These are phyloP conservation scores for Anthracocystis walkeri DNA, from an alignment of 1,284 basidiomycete species.

Conservation along the genomic window DNA sequence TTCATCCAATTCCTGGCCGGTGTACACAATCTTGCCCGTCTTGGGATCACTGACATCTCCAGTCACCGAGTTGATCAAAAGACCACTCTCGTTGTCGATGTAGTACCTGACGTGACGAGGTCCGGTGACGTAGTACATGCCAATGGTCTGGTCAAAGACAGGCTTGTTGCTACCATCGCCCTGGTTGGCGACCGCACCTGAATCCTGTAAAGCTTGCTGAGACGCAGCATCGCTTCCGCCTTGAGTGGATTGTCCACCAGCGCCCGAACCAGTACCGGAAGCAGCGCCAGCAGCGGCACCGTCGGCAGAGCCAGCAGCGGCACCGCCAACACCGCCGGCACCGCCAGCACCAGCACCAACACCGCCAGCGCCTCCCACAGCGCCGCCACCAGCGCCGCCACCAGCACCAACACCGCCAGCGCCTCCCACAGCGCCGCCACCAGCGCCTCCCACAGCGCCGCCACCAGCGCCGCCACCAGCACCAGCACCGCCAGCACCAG, in stretches of 20 bases:
- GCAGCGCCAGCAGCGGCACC: background rate
- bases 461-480: background rate
- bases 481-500: background rate
- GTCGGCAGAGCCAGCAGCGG: background rate
- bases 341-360: background rate
- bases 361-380: background rate
- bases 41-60: slow-evolving; percentile 32
- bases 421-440: background rate
- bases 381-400: background rate
- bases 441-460: background rate
- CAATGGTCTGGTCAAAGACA: background rate
- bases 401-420: background rate
- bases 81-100: slow-evolving; percentile 22
- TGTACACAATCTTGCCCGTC: slow-evolving; percentile 27
- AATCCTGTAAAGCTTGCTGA: background rate
- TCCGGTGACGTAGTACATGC: background rate
- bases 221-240: background rate
- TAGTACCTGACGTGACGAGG: slow-evolving; percentile 21
- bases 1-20: background rate
- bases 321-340: background rate
- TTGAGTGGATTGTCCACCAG: background rate
- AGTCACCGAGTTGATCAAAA: slow-evolving; percentile 25
- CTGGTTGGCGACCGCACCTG: background rate
- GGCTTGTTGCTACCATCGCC: background rate
- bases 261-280: background rate